Base-by-base conservation (phyloP, 2,329 filamentous ascomycete species). In the Neofusicoccum cordaticola region DNA sequence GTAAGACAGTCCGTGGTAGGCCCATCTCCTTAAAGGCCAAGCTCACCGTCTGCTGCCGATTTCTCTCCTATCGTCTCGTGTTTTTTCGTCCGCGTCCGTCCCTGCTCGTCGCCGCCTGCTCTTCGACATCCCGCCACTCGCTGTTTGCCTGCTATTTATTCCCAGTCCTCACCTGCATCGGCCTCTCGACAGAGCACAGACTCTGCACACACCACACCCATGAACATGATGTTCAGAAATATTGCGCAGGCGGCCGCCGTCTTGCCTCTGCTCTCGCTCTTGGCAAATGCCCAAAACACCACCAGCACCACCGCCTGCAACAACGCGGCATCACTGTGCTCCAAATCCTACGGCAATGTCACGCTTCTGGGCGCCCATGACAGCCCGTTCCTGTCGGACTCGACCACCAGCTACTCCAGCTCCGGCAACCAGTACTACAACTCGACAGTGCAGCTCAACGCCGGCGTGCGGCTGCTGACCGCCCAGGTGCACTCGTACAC, bases 331-430 rank as follows among this genome's bases (percentile, higher is more conserved):
- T 77, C 81, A 42, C 84, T 93, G 19, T 93, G 90, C 81, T 79
- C 79, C 67, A 86, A 86, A 67, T 79, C 84, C 15, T 93, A 93
- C 79, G 87, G 85, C 76, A 84, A 88, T 66, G 83, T 93, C 68
- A 91, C 90, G 1, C 84, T 92, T 74, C 84, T 92, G 72, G 89
- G 89, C 34, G 88, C 88, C 22, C 89, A 92, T 77, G 84, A 91
- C 77, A 86, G 84, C 67, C 81, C 89, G 12, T 92, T 91, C 72
- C 74, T 91, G 37, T 82, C 88, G 56, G 86, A 90, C 71, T 75
- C 77, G n/a, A 83, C 80, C 66, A 88, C 84, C 0, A 77, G 77
- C 67, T 83, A 87, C 74, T 85, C 85, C 22, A 71, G 85, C 5
- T 83, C 86, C 6, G 88, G 87, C 5, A 89, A 90, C 74, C 89